Conservation (phyloP, 768 basidiomycete species). For the Termitomyces sp. region DNA sequence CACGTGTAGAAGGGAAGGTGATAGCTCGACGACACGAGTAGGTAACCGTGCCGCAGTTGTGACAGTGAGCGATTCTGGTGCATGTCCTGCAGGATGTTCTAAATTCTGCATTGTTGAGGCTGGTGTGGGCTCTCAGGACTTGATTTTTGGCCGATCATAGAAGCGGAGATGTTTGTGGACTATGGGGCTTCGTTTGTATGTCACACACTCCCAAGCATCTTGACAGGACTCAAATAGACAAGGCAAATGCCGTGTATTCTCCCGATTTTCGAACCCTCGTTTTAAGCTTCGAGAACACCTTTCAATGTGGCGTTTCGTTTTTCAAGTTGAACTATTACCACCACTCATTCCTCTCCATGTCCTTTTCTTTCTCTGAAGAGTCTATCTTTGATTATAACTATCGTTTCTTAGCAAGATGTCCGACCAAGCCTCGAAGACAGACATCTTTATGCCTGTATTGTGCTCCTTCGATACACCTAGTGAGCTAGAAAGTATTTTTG, state of each 20-base stretch:
- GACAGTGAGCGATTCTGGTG: background rate
- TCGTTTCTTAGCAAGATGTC: background rate
- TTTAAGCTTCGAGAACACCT: background rate
- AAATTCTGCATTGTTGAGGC: background rate
- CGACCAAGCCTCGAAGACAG: background rate
- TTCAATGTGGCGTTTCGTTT: constrained; percentile 5
- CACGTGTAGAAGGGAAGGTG: background rate
- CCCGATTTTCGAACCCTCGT: background rate
- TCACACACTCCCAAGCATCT: background rate
- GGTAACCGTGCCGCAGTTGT: background rate
- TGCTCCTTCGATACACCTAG: background rate
- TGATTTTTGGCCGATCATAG: background rate
- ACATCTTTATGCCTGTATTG: background rate
- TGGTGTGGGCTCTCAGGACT: background rate
- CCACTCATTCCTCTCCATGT: constrained; percentile 2
- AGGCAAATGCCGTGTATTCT: background rate
- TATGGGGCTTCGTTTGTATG: background rate
- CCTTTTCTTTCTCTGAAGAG: constrained; percentile 6
- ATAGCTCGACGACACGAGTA: background rate
- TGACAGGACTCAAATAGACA: background rate
- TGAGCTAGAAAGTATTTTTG: background rate
- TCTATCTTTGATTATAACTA: background rate
- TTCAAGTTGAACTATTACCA: background rate
- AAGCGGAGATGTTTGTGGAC: background rate
- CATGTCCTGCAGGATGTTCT: background rate